Evolutionary conservation across 495 filamentous ascomycete species (phyloP), one percentile per base, ranked within the genome.

Genomic region (Penicillium bovifimosum): DNA sequence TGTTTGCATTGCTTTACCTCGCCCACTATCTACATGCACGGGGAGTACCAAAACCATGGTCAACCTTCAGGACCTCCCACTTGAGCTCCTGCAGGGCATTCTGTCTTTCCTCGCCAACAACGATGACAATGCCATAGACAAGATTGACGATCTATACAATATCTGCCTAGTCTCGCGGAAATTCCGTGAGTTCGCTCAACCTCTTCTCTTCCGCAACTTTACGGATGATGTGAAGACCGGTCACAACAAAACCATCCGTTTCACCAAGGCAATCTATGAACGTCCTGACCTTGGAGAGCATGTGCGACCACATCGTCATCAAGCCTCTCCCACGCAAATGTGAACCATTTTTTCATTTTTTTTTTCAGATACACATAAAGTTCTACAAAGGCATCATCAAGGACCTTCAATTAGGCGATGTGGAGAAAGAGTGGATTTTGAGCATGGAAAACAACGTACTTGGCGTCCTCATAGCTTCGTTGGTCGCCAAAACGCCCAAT

Each of bases 161-260:
- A 9, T 53, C 5, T 68, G 63, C 26, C 48, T 66, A 20, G 65
- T 68, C 29, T 64, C 58, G 2, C 56, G 46, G 9, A 17, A 18
- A 24, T 61, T 61, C 9, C 55, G 60, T 8, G 56, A 58, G 6
- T 20, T 66, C 7, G 65, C 56, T 1, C 63, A 68, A 35, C 63
- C 65, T 35, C 48, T 66, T 14, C 41, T 68, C 26, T 64, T 61
- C 29, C 46, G 35, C 0, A 28, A 60, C 7, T 52, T 59, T 27
- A 27, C 4, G 41, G 47, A n/a, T n/a, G n/a, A n/a, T n/a, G n/a
- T n/a, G n/a, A n/a, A n/a, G n/a, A n/a, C n/a, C n/a, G n/a, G n/a
- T 36, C 24, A 41, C 9, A 11, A 5, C 2, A 33, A 36, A n/a
- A 52, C 57, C 0, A 29, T 59, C 18, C 10, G 17, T 5, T 64